phyloP scores from a whole-genome alignment of 306 rosid species.

The Nissolia schottii region DNA sequence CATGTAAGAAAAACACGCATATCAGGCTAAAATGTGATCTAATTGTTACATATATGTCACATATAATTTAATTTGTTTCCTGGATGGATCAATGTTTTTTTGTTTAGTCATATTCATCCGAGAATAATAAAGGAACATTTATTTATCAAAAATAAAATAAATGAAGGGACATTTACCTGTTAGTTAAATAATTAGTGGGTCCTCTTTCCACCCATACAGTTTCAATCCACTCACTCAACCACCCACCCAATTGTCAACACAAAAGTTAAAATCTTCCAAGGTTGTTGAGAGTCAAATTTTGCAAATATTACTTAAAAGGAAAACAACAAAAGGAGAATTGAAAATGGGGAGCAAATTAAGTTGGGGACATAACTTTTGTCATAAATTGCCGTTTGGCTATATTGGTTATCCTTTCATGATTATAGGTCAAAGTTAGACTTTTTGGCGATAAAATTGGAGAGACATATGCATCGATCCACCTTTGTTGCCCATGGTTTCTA shows the following conservation, averaged over 20 bases:
- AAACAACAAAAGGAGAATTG: neutral
- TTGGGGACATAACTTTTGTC: neutral
- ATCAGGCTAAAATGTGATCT: neutral
- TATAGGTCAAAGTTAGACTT: neutral
- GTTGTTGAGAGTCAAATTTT: neutral
- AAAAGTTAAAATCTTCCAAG: neutral
- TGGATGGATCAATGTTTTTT: neutral
- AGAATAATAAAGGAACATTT: neutral
- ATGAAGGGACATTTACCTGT: neutral
- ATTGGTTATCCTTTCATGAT: neutral
- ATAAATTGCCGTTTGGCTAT: neutral
- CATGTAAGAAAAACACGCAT: no score
- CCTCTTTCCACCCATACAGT: neutral
- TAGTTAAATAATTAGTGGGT: neutral
- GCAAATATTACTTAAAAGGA: neutral
- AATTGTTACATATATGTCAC: neutral
- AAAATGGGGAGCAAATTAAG: neutral
- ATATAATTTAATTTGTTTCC: neutral
- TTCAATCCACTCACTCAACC: neutral
- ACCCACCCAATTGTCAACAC: neutral
- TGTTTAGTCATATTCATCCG: neutral
- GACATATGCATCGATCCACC: slow-evolving; percentile 4
- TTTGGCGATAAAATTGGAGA: neutral
- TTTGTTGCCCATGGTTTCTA: slow-evolving; percentile 1
- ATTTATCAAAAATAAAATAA: no score